These are phyloP conservation scores for Baeospora myosura DNA, from an alignment of 1,284 basidiomycete species.

Conservation along the genomic window DNA sequence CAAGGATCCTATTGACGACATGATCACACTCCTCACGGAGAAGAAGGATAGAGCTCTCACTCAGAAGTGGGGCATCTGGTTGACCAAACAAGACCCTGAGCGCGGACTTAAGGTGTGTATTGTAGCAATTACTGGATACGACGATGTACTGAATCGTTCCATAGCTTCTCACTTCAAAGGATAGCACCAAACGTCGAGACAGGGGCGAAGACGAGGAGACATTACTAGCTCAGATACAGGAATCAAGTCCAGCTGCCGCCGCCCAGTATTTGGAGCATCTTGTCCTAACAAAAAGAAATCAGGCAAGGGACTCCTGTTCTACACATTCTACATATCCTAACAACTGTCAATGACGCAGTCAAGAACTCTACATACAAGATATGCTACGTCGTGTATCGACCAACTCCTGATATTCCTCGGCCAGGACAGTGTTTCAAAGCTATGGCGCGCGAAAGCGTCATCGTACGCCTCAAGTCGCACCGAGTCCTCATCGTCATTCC, in stretches of 20 bases:
- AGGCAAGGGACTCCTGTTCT: constrained; percentile 29
- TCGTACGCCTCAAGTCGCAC: constrained; percentile 40
- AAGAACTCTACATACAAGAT: constrained; percentile 48
- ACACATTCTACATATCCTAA: not conserved
- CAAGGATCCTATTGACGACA: constrained; percentile 60
- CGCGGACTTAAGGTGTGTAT: constrained; percentile 61
- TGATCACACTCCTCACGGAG: constrained; percentile 57
- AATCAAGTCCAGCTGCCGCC: constrained; percentile 51
- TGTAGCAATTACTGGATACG: constrained; percentile 1
- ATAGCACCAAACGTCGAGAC: constrained; percentile 41
- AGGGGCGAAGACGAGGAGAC: constrained; percentile 50
- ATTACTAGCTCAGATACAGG: constrained; percentile 49
- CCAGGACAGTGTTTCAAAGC: constrained; percentile 45
- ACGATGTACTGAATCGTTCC: constrained; percentile 2
- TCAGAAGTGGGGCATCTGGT: constrained; percentile 76
- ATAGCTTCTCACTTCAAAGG: constrained; percentile 53
- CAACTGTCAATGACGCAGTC: constrained; percentile 33
- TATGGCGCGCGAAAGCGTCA: constrained; percentile 68
- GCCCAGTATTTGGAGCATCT: constrained; percentile 74
- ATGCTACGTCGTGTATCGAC: constrained; percentile 50
- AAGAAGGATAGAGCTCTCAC: constrained; percentile 56
- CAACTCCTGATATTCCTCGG: constrained; percentile 42
- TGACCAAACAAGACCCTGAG: constrained; percentile 62
- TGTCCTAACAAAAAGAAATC: constrained; percentile 62
- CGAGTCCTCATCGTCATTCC: constrained; percentile 35